A percentile compares a stretch with the other conserved stretches of the same genome.
Conservation (phyloP, 257 asterid genomes). For the Solanum sparsipilum region DNA sequence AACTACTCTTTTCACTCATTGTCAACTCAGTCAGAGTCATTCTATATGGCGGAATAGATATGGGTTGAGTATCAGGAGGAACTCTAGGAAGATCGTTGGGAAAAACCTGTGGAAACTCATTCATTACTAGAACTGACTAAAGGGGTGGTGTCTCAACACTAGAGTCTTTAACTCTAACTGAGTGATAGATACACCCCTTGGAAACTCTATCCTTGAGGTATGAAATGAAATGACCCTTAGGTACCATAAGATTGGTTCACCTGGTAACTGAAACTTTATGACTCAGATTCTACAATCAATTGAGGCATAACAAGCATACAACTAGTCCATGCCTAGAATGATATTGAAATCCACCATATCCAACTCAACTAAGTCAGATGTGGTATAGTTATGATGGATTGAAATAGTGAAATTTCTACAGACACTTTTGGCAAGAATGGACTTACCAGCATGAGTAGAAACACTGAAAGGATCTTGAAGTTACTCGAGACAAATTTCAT, state of each 20-base stretch:
- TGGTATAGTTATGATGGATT: too few species aligned
- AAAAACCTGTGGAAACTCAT: not conserved
- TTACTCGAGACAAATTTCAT: not conserved
- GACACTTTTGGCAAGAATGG: not conserved
- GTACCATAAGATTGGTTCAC: not conserved
- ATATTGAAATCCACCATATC: not conserved
- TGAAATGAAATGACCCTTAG: not conserved
- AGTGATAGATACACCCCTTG: not conserved
- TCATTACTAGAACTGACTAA: not conserved
- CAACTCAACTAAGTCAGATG: not conserved
- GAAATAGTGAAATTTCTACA: not conserved
- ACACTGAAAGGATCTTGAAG: not conserved
- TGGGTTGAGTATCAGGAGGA: not conserved
- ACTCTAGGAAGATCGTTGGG: not conserved
- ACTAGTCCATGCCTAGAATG: not conserved
- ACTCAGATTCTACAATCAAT: not conserved
- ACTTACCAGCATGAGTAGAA: not conserved
- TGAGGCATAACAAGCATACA: not conserved
- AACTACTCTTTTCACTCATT: not conserved
- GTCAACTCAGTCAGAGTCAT: not conserved
- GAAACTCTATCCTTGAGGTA: too few species aligned
- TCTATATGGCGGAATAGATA: not conserved
- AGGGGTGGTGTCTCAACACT: not conserved
- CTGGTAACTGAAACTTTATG: too few species aligned
- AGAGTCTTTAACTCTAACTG: not conserved